phyloP scores from a whole-genome alignment of 768 basidiomycete species.

The Mycena metata region DNA sequence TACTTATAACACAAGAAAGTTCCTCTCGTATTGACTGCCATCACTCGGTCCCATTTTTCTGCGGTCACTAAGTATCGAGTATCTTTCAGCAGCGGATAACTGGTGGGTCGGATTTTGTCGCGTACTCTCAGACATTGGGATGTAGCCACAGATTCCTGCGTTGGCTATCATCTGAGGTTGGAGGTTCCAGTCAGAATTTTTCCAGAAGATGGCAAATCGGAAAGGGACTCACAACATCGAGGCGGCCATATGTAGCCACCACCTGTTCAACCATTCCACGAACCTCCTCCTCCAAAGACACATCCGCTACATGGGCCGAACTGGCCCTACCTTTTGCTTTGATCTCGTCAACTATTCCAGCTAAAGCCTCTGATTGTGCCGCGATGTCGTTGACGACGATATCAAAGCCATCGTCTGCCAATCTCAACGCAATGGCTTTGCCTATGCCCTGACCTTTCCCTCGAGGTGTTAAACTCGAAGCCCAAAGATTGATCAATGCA shows the following conservation, averaged over 20 bases:
- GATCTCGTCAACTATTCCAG: conserved; percentile 41
- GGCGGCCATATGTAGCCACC: conserved; percentile 46
- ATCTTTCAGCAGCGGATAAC: not conserved
- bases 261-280: conserved; percentile 47
- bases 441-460: conserved; percentile 44
- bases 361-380: conserved; percentile 41
- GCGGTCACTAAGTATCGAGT: conserved; percentile 21
- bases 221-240: conserved; percentile 39
- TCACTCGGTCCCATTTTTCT: conserved; percentile 43
- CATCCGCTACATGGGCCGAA: conserved; percentile 44
- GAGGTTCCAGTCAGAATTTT: not conserved
- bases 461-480: not conserved
- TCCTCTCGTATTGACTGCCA: too few species aligned
- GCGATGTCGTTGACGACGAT: conserved; percentile 53
- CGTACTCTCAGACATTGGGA: conserved; percentile 27
- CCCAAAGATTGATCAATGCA: not conserved
- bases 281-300: conserved; percentile 52
- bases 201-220: not conserved
- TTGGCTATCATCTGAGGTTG: conserved; percentile 45
- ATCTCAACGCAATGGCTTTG: conserved; percentile 50
- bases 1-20: too few species aligned
- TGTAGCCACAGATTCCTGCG: conserved; percentile 38
- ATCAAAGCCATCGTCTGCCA: conserved; percentile 53
- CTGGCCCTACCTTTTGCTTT: conserved; percentile 37
- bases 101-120: not conserved